These are phyloP conservation scores for Kernera saxatilis DNA, from an alignment of 345 rosid genomes.

Conservation along the genomic window DNA sequence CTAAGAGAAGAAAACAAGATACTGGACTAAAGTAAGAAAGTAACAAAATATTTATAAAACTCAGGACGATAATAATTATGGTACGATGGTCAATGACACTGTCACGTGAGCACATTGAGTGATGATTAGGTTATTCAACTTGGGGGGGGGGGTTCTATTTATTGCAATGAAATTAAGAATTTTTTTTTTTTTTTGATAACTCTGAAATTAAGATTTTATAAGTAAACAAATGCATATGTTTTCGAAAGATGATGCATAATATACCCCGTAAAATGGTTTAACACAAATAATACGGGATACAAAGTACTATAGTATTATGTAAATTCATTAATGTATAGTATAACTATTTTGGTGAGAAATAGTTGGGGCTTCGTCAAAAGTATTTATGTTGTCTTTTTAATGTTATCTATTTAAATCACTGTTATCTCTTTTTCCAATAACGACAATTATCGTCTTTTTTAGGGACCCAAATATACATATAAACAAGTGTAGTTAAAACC, in stretches of 20 bases:
- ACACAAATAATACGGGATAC: not conserved
- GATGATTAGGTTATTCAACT: conserved; percentile 17
- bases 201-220: too few species aligned
- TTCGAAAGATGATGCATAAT: not conserved
- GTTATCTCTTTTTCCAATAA: not conserved
- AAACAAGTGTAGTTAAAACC: not conserved
- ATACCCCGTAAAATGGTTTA: not conserved
- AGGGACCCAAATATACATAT: not conserved
- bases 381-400: not conserved
- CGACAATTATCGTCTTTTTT: not conserved
- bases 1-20: not conserved
- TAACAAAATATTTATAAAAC: not conserved
- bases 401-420: not conserved
- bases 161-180: not conserved
- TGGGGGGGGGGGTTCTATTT: not conserved
- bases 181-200: too few species aligned
- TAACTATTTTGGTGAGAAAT: not conserved
- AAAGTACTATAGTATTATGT: not conserved
- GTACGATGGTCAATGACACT: conserved; percentile 18
- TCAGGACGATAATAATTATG: not conserved
- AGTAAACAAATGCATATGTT: not conserved
- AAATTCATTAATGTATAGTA: not conserved
- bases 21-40: not conserved
- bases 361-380: not conserved
- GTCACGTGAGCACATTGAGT: conserved; percentile 36